Evolutionary conservation across 495 filamentous ascomycete species (phyloP).

Genomic region (Penicillium lagena): DNA sequence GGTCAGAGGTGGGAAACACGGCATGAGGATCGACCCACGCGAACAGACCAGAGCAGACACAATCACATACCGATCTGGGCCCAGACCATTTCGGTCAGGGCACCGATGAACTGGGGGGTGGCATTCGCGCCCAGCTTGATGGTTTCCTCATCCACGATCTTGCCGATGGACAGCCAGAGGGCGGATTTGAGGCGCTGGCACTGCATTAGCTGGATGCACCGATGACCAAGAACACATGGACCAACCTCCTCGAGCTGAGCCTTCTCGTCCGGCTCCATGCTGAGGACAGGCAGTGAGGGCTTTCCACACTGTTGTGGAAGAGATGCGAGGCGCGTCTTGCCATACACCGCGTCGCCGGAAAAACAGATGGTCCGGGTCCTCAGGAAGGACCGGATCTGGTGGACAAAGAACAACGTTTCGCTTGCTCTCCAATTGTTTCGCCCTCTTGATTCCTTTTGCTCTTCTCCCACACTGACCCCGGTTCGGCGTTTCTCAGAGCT

Average conservation of each 20-base stretch:
- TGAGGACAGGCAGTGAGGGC: background rate
- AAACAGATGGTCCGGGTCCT: background rate
- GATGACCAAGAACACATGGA: background rate
- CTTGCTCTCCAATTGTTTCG: background rate
- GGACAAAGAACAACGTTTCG: conserved; percentile 2
- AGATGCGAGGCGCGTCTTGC: conserved; percentile 12
- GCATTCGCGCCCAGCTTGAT: conserved; percentile 72
- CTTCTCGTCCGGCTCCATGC: conserved; percentile 34
- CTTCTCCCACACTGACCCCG: background rate
- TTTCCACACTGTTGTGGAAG: background rate
- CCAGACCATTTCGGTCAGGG: conserved; percentile 88
- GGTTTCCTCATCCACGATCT: conserved; percentile 83
- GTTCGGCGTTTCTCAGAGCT: too few species aligned
- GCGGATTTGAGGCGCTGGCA: conserved; percentile 80
- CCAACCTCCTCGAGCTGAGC: conserved; percentile 34
- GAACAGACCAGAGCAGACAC: too few species aligned
- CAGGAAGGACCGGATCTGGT: too few species aligned
- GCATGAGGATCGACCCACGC: background rate
- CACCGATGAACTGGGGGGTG: conserved; percentile 92
- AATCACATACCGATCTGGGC: conserved; percentile 66
- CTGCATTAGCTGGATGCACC: background rate
- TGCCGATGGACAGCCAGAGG: conserved; percentile 86
- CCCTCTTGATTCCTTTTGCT: background rate
- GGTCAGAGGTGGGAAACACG: background rate
- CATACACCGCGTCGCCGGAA: conserved; percentile 7